Evolutionary conservation across 495 filamentous ascomycete genomes (phyloP).

Genomic region (Astrothelium subdiscretum): DNA sequence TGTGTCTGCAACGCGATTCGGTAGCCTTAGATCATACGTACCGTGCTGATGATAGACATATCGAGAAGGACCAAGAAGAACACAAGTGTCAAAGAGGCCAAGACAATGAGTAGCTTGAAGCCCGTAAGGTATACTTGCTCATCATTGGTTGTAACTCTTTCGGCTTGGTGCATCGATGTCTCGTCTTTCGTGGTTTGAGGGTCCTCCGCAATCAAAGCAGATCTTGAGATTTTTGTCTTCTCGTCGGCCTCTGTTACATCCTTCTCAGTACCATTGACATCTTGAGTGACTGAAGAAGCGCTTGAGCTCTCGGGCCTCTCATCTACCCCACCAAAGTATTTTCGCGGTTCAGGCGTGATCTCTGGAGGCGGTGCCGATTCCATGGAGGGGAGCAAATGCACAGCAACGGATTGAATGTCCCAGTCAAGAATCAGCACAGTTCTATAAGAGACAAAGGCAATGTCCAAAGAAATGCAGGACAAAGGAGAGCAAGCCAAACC

Average conservation of each 20-base stretch:
- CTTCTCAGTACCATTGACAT: background rate
- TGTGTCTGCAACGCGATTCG: background rate
- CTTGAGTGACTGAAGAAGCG: background rate
- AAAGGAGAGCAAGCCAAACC: too few species aligned
- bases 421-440: too few species aligned
- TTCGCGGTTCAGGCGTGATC: background rate
- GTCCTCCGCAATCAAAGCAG: too few species aligned
- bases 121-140: slow-evolving; percentile 1
- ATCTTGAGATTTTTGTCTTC: too few species aligned
- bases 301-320: background rate
- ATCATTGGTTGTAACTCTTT: background rate
- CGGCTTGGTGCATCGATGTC: too few species aligned
- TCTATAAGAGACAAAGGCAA: too few species aligned
- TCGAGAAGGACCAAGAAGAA: slow-evolving; percentile 27
- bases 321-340: background rate
- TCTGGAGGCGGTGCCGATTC: background rate
- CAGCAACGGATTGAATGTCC: too few species aligned
- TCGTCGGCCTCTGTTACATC: background rate
- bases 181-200: too few species aligned
- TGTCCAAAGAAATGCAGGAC: too few species aligned
- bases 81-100: slow-evolving; percentile 17
- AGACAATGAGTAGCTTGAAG: slow-evolving; percentile 8
- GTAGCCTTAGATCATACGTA: background rate
- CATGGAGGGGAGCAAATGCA: too few species aligned
- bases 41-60: slow-evolving; percentile 17